Conservation (phyloP, 2,329 filamentous ascomycete species). For the Epichloe sibirici region DNA sequence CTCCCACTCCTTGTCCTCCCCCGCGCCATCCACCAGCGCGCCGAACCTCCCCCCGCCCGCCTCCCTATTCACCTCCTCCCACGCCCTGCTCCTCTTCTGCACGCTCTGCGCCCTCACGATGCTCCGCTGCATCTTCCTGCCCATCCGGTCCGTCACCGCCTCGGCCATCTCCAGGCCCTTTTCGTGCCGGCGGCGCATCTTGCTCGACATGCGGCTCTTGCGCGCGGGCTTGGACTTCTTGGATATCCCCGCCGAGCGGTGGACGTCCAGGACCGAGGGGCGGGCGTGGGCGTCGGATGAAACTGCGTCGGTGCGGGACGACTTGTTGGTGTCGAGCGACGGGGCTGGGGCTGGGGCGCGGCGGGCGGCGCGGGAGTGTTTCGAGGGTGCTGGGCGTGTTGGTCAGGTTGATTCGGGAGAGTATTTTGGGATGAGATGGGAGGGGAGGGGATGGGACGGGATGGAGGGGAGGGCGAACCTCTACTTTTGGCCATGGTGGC, state of each 20-base stretch:
- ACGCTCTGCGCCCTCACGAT: constrained; percentile 34
- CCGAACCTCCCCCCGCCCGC: constrained; percentile 11
- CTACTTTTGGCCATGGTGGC: constrained; percentile 9
- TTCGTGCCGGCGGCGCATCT: constrained; percentile 43
- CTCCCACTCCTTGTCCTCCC: constrained; percentile 16
- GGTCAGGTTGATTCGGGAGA: not conserved
- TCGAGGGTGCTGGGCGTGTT: constrained; percentile 38
- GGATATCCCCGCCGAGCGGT: constrained; percentile 52
- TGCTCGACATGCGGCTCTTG: constrained; percentile 41
- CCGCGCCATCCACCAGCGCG: constrained; percentile 13
- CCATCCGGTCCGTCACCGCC: constrained; percentile 46
- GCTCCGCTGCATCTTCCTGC: constrained; percentile 43
- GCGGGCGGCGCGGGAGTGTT: constrained; percentile 63
- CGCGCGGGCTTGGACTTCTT: constrained; percentile 52
- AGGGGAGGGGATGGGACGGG: not conserved
- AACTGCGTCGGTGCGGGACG: constrained; percentile 11
- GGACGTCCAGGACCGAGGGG: constrained; percentile 57
- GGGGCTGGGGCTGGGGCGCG: constrained; percentile 60
- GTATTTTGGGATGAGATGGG: not conserved
- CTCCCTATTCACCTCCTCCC: constrained; percentile 45
- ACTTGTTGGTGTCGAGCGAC: constrained; percentile 56
- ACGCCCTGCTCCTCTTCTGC: constrained; percentile 38
- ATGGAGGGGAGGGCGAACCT: constrained; percentile 1
- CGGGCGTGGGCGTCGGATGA: constrained; percentile 28
- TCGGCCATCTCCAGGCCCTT: constrained; percentile 46